Base-by-base conservation (phyloP, 2,329 filamentous ascomycete genomes). In the Colletotrichum sojae region DNA sequence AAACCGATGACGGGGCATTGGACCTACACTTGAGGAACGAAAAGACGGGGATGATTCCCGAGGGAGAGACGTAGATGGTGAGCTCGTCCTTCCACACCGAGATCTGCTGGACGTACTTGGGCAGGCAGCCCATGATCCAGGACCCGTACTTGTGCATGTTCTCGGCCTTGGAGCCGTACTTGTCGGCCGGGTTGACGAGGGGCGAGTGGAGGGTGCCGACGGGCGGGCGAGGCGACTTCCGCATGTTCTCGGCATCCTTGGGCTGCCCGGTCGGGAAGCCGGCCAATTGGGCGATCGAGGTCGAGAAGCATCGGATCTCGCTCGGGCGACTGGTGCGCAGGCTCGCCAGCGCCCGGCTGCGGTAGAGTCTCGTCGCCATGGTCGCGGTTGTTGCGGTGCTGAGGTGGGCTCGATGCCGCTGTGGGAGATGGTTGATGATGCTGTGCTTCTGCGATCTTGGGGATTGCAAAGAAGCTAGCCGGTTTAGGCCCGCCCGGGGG, bases 21-120 rank as follows among this genome's bases (percentile, higher is more conserved):
- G 27, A 18, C 69, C 59, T 78, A 90, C 89, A 89, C 85, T 98
- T 98, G 76, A 99, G 88, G 85, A 99, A 99, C 71, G 89, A 90
- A 82, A 99, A 95, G 76, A 97, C 92, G 46, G 96, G 96, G 74
- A 98, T 89, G 75, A 98, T 90, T 74, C 94, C 96, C 45, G 92
- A 84, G 1, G 96, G 96, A 55, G 94, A 87, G 78, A 98, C 96
- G 83, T 97, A 95, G 80, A 98, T 94, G 75, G 92, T 94, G 79
- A 99, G 90, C 83, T 99, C 96, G 80, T 99, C 96, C 85, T 99
- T 99, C 96, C 96, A 99, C 64, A 99, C 95, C 13, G 95, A 97
- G 85, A 98, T 98, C 84, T 99, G 96, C 85, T 99, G 97, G 76
- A 99, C 90, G 83, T 97, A 98, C 87, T 98, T 98, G 76, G 96